A percentile compares a stretch with the other conserved stretches of the same genome.
Evolutionary conservation across 2,329 filamentous ascomycete genomes (phyloP).

Genomic region (Whalleya microplaca): DNA sequence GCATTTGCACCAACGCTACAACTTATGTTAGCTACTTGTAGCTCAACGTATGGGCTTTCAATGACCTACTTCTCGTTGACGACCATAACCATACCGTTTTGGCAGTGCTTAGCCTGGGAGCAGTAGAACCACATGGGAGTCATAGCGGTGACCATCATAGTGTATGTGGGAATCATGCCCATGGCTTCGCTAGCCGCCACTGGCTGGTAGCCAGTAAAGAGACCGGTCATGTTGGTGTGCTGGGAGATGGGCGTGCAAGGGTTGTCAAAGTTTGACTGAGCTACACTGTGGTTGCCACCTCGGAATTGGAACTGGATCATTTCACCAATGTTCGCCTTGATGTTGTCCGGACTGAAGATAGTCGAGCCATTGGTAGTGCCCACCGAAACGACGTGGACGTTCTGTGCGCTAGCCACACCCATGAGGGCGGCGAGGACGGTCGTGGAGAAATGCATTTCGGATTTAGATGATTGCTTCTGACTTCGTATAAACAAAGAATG

Average conservation of each 20-base stretch:
- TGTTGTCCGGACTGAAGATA: constrained; percentile 67
- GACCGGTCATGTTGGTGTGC: constrained; percentile 56
- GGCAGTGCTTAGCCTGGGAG: constrained; percentile 74
- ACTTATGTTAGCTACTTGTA: constrained; percentile 8
- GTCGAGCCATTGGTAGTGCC: constrained; percentile 58
- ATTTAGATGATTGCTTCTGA: constrained; percentile 17
- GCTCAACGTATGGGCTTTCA: neutral
- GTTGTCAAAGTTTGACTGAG: constrained; percentile 73
- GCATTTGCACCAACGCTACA: constrained; percentile 54
- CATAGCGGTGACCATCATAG: constrained; percentile 68
- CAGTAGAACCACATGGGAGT: constrained; percentile 82
- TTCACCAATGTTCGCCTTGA: constrained; percentile 65
- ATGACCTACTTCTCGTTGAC: constrained; percentile 71
- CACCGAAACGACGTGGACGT: constrained; percentile 68
- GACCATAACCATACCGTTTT: constrained; percentile 74
- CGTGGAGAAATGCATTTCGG: constrained; percentile 58
- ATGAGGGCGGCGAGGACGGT: constrained; percentile 52
- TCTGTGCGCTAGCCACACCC: constrained; percentile 44
- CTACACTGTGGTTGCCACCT: constrained; percentile 75
- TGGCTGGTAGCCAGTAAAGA: constrained; percentile 70
- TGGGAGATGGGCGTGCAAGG: constrained; percentile 67
- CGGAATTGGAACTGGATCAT: constrained; percentile 71
- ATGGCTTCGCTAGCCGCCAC: constrained; percentile 55
- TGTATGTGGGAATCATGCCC: constrained; percentile 68
- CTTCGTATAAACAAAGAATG: constrained; percentile 23